Conservation (phyloP, 163 green algal genomes). For the Scenedesmus sp. region DNA sequence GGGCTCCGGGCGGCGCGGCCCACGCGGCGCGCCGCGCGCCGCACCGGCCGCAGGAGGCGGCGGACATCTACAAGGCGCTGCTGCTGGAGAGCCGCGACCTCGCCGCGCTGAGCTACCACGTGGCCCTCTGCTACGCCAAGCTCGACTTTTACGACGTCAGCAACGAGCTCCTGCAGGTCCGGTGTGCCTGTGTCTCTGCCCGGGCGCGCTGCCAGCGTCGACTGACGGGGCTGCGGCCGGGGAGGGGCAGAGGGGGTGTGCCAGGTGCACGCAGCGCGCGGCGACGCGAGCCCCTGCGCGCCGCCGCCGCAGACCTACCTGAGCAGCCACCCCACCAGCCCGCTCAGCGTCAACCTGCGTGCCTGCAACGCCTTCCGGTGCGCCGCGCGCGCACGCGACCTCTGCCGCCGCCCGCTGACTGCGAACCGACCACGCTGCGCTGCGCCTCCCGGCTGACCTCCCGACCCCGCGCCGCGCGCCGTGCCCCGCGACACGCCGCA, state of each 20-base stretch:
- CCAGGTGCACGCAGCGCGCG: too few species aligned
- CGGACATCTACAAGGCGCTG: constrained; percentile 86
- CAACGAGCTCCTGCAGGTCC: constrained; percentile 67
- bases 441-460: background rate
- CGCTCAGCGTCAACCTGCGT: constrained; percentile 82
- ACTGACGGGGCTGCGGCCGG: too few species aligned
- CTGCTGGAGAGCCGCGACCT: constrained; percentile 80
- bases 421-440: background rate
- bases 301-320: too few species aligned
- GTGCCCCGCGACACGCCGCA: constrained; percentile 66
- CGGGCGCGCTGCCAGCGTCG: too few species aligned
- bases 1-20: too few species aligned
- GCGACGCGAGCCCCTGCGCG: too few species aligned
- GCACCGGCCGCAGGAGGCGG: constrained; percentile 67
- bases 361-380: constrained; percentile 63
- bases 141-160: constrained; percentile 90
- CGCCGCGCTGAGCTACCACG: constrained; percentile 83
- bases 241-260: too few species aligned
- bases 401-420: background rate
- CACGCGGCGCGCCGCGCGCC: too few species aligned
- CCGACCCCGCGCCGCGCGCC: background rate
- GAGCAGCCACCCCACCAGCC: constrained; percentile 63
- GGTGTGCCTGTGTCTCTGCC: too few species aligned
- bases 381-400: too few species aligned
- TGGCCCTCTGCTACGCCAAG: constrained; percentile 87